Evolutionary conservation across 2,329 filamentous ascomycete species (phyloP), one percentile per base, ranked within the genome.

Genomic region (Epichloe sibirici): DNA sequence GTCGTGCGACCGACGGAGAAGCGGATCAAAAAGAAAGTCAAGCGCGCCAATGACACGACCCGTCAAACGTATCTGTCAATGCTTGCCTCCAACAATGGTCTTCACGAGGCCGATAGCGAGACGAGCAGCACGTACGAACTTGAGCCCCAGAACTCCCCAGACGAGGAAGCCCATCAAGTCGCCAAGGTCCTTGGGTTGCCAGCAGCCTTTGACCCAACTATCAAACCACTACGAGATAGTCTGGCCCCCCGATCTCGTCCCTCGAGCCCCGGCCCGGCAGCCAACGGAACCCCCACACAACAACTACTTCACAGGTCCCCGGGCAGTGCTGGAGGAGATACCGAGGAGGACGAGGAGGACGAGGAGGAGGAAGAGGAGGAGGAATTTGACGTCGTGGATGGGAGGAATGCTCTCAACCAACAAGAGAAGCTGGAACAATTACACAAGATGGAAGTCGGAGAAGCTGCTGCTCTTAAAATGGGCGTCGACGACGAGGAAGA

Each of bases 1-100:
- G 90, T 96, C 35, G 90, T 95, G 9, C 81, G 90, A 4, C 90
- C 90, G 38, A 86, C 85, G 35, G 86, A 87, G 56, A 94, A 94
- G 71, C 85, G 90, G 21, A 81, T 88, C 63, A 93, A 93, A 70
- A 94, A 94, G 72, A 94, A 93, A 69, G 78, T 79, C 54, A 95
- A 95, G 72, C 83, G 90, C 34, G 78, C 82, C 49, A 82, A 86
- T 51, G 88, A 95, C 60, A 83, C 88, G 5, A 76, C 74, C 15
- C 79, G 90, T 37, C 82, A 86, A 58, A 86, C 83, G 45, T 95
- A 95, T 65, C 75, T 83, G 49, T 79, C 84, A 51, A 89, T 95
- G 68, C 72, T 95, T 9, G 81, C 86, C 49, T 77, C 86, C 59
- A 76, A 69, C 8, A 65, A 72, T 45, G 77, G 77, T 37, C 73